phyloP scores from a whole-genome alignment of 768 basidiomycete genomes.

The Collybia mongolica region DNA sequence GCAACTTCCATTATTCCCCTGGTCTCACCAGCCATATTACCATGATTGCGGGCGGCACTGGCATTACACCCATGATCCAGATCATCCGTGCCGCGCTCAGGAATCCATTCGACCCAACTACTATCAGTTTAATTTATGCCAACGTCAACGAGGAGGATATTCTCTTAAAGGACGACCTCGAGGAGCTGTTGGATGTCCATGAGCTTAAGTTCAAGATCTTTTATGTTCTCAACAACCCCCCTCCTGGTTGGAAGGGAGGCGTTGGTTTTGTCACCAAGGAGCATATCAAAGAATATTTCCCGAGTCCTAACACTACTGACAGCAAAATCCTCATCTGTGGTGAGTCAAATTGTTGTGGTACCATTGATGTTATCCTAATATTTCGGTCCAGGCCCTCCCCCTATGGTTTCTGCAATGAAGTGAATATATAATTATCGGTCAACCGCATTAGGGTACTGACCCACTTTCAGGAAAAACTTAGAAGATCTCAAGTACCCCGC shows the following conservation, averaged over 20 bases:
- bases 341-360: constrained; percentile 13
- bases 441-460: constrained; percentile 2
- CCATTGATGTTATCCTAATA: background rate
- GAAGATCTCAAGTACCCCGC: constrained; percentile 84
- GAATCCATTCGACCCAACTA: constrained; percentile 84
- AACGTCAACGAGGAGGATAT: constrained; percentile 95
- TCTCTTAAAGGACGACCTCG: constrained; percentile 84
- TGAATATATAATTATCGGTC: constrained; percentile 25
- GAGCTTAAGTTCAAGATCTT: constrained; percentile 67
- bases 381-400: constrained; percentile 49
- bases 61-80: constrained; percentile 99
- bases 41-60: constrained; percentile 99
- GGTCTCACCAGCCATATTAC: constrained; percentile 75
- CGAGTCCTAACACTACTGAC: constrained; percentile 53
- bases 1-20: constrained; percentile 84
- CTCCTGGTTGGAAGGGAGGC: constrained; percentile 82
- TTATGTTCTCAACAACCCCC: constrained; percentile 96
- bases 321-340: constrained; percentile 91
- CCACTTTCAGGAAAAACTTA: constrained; percentile 71
- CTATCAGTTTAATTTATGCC: constrained; percentile 89
- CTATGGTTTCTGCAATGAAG: constrained; percentile 57
- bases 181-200: constrained; percentile 67
- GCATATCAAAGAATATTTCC: constrained; percentile 82
- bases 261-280: constrained; percentile 93
- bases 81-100: constrained; percentile 93